These are phyloP conservation scores for Globisporangium yorkense DNA, from an alignment of 352 stramenopile genomes.

Conservation along the genomic window DNA sequence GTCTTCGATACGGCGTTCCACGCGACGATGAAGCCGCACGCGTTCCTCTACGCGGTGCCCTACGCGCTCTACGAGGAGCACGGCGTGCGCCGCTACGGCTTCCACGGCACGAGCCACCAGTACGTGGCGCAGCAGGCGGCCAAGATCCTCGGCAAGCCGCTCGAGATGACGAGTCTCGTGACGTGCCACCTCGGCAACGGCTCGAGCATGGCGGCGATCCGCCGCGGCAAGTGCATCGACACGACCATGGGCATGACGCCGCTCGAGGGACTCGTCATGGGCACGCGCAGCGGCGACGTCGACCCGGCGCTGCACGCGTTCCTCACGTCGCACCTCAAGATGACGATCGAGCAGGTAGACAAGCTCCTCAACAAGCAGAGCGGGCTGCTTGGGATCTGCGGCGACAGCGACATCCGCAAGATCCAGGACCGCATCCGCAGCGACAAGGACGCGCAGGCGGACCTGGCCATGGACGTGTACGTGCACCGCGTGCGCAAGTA, in stretches of 20 bases:
- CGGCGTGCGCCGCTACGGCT: constrained; percentile 85
- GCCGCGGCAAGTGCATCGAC: constrained; percentile 73
- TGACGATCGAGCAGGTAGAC: constrained; percentile 75
- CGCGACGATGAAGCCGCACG: constrained; percentile 72
- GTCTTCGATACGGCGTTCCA: constrained; percentile 93
- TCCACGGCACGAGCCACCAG: constrained; percentile 87
- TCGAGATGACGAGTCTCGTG: constrained; percentile 65
- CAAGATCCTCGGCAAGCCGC: constrained; percentile 42
- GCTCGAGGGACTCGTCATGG: constrained; percentile 86
- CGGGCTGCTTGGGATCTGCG: constrained; percentile 74
- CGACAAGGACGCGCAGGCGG: constrained; percentile 42
- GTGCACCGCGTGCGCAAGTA: constrained; percentile 86
- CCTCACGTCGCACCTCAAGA: constrained; percentile 52
- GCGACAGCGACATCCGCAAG: constrained; percentile 78
- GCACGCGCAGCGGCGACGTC: constrained; percentile 81
- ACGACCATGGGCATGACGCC: constrained; percentile 90
- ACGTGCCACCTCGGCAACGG: constrained; percentile 88
- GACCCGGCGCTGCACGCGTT: constrained; percentile 83
- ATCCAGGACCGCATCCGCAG: constrained; percentile 60
- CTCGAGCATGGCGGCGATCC: constrained; percentile 76
- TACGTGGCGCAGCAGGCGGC: constrained; percentile 78
- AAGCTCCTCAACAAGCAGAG: constrained; percentile 89
- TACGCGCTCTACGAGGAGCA: constrained; percentile 75
- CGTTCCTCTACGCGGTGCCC: constrained; percentile 80
- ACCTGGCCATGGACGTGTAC: constrained; percentile 81